Conservation (phyloP, 768 basidiomycete genomes). For the Tylopilus felleus region DNA sequence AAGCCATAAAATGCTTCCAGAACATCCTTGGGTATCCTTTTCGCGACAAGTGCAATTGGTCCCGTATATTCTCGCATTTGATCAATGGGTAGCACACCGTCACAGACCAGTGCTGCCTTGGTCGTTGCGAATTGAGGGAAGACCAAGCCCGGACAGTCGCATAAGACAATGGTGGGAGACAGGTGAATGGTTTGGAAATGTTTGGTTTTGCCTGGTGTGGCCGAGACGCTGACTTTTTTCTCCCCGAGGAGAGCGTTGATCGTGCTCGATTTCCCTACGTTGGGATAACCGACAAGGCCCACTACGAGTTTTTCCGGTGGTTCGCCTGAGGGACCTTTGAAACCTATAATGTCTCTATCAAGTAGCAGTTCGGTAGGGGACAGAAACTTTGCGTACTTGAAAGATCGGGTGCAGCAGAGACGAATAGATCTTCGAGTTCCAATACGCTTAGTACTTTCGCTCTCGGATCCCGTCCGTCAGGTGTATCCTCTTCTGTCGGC, state of each 20-base stretch:
- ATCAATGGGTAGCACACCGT: slow-evolving; percentile 96
- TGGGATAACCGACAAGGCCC: slow-evolving; percentile 96
- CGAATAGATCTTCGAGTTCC: slow-evolving; percentile 84
- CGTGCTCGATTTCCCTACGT: slow-evolving; percentile 97
- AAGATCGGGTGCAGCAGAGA: slow-evolving; percentile 66
- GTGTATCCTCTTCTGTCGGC: slow-evolving; percentile 51
- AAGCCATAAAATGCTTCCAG: slow-evolving; percentile 92
- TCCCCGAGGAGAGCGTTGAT: slow-evolving; percentile 95
- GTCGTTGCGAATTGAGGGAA: slow-evolving; percentile 98
- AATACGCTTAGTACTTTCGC: slow-evolving; percentile 78
- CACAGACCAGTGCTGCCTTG: slow-evolving; percentile 92
- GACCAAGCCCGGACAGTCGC: slow-evolving; percentile 97
- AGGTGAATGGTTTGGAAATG: slow-evolving; percentile 98
- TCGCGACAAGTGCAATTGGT: slow-evolving; percentile 72
- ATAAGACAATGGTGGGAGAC: slow-evolving; percentile 81
- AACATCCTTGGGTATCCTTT: slow-evolving; percentile 75
- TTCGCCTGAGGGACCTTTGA: slow-evolving; percentile 54
- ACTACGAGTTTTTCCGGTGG: slow-evolving; percentile 66
- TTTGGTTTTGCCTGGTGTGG: slow-evolving; percentile 98
- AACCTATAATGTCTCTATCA: slow-evolving; percentile 44
- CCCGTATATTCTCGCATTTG: slow-evolving; percentile 93
- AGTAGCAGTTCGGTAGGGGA: background rate
- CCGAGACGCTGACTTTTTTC: slow-evolving; percentile 97
- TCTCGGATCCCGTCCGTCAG: slow-evolving; percentile 56
- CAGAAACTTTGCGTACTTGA: slow-evolving; percentile 44